These are phyloP conservation scores for Botrytis tulipae DNA, from an alignment of 2,329 filamentous ascomycete genomes.

Conservation along the genomic window DNA sequence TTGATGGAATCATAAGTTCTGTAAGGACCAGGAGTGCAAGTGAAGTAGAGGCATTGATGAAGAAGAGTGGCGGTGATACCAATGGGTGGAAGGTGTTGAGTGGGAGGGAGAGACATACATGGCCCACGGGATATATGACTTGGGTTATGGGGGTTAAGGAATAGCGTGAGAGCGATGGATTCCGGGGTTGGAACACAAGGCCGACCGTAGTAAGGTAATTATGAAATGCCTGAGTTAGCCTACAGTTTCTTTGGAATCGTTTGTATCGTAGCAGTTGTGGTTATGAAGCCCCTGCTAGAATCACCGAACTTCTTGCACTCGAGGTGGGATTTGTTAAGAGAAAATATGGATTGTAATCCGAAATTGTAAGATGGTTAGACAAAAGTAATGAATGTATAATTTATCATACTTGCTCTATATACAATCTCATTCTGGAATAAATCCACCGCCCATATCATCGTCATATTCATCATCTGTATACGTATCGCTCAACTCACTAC, in stretches of 20 bases:
- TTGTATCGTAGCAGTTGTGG: neutral
- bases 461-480: slow-evolving; percentile 36
- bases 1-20: slow-evolving; percentile 67
- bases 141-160: slow-evolving; percentile 44
- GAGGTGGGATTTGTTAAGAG: neutral
- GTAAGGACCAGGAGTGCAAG: slow-evolving; percentile 64
- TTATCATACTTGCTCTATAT: neutral
- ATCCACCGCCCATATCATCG: slow-evolving; percentile 46
- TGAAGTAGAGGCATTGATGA: slow-evolving; percentile 61
- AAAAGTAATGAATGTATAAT: neutral
- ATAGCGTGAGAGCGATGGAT: neutral
- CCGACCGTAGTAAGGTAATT: neutral
- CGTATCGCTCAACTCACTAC: slow-evolving; percentile 19
- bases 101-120: slow-evolving; percentile 46
- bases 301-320: neutral
- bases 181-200: neutral
- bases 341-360: neutral
- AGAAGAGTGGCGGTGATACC: slow-evolving; percentile 47
- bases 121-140: slow-evolving; percentile 48
- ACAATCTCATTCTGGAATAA: slow-evolving; percentile 40
- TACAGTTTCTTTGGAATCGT: neutral
- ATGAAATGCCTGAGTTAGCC: neutral
- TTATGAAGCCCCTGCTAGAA: neutral
- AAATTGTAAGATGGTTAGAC: neutral
- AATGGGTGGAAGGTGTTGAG: slow-evolving; percentile 45